Conservation (phyloP, 2,329 filamentous ascomycete species). For the Thermoascus crustaceus region DNA sequence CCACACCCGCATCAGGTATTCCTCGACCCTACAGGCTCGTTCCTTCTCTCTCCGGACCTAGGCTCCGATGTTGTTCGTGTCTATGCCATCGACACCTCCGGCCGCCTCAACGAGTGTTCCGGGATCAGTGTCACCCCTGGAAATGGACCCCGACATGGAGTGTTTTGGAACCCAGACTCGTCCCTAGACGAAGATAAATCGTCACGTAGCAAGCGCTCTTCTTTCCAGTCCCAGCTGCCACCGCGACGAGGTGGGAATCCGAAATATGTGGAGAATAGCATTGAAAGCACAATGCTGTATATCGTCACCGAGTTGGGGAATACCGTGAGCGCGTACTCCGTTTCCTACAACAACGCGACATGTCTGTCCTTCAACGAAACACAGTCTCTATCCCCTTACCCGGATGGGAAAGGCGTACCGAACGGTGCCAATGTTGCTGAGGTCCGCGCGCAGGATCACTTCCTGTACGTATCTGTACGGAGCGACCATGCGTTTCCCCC, state of each 20-base stretch:
- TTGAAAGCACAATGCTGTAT: conserved; percentile 21
- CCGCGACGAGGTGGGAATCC: too few species aligned
- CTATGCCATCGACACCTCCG: conserved; percentile 45
- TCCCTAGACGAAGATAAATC: too few species aligned
- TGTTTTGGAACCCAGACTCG: conserved; percentile 41
- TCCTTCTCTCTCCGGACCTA: conserved; percentile 57
- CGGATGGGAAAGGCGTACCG: conserved; percentile 15
- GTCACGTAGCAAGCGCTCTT: too few species aligned
- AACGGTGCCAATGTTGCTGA: conserved; percentile 19
- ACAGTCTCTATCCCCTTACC: conserved; percentile 20
- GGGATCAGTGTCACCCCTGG: conserved; percentile 40
- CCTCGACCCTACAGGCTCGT: conserved; percentile 57
- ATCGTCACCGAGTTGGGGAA: conserved; percentile 53
- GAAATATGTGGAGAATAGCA: too few species aligned
- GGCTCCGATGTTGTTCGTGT: conserved; percentile 55
- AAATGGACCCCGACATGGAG: conserved; percentile 57
- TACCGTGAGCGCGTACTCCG: conserved; percentile 41
- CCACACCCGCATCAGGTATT: conserved; percentile 59
- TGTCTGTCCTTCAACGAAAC: conserved; percentile 20
- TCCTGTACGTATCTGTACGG: conserved; percentile 26
- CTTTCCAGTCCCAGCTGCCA: not conserved
- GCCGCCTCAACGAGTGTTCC: conserved; percentile 40
- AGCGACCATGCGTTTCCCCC: conserved; percentile 20
- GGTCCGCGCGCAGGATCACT: conserved; percentile 15
- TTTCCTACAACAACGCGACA: conserved; percentile 18